Evolutionary conservation across 768 basidiomycete species (phyloP), one percentile per base, ranked within the genome.

Genomic region (Termitomyces sp.): DNA sequence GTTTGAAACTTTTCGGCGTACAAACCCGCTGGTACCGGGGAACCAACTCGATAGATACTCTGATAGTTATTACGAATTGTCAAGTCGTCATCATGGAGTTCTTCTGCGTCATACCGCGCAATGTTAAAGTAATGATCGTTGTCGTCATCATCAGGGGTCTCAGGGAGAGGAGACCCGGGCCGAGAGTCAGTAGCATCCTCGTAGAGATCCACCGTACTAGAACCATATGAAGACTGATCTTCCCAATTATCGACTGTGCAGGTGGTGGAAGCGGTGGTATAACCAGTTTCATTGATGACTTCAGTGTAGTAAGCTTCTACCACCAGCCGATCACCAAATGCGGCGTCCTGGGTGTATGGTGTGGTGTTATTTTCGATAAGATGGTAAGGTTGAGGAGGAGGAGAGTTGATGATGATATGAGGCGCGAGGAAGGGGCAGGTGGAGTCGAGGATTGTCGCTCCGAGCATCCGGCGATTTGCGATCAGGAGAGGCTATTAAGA

Each of bases 401-500:
- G 66, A 11, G 69, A 68, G 41, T 64, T 75, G 54, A 81, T 74
- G 39, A 80, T 68, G 52, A 82, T 81, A 60, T 82, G 81, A 11
- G 81, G 81, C 15, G 71, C 69, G 46, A 60, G 64, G 60, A 71
- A 77, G 11, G 82, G 80, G 53, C 61, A 67, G 12, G 67, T 59
- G 18, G 83, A 82, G 60, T 81, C 79, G 22, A 80, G 64, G 55
- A 83, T 65, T 5, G 69, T 70, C 22, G 76, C 68, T 6, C 74
- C 75, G n/a, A 61, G 64, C 31, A 65, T 61, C 30, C 60, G 49
- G 24, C 41, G 58, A 47, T 44, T 62, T 33, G 56, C 50, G 6
- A 41, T 20, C 24, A 79, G 70, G 22, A 80, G 62, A 57, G 76
- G 73, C 66, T 65, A 48, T 24, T 46, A 34, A 24, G 1, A 54